phyloP scores from a whole-genome alignment of 177 flowering plant species.

The Vitis hybrid region DNA sequence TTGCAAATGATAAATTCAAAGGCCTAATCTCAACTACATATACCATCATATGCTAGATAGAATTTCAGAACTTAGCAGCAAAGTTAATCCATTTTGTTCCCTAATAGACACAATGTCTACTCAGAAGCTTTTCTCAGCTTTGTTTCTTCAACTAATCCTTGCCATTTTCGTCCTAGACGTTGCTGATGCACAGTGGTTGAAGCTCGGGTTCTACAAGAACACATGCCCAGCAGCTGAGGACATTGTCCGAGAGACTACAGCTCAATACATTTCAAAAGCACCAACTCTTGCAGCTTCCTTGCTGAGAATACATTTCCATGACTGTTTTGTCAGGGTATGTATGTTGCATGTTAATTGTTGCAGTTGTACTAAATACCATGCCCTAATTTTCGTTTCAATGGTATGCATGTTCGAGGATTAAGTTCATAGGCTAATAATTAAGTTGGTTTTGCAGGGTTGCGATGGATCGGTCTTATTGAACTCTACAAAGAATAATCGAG shows the following conservation, averaged over 20 bases:
- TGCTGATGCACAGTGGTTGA: constrained; percentile 5
- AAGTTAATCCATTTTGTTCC: too few relatives aligned
- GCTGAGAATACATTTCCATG: constrained; percentile 50
- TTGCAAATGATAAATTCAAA: too few relatives aligned
- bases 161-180: background rate
- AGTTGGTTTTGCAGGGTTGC: constrained; percentile 36
- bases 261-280: constrained; percentile 1
- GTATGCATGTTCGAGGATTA: constrained; percentile 3
- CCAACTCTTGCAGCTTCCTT: constrained; percentile 36
- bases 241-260: constrained; percentile 9
- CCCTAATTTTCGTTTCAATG: too few relatives aligned
- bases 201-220: constrained; percentile 13
- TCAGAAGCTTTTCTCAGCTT: constrained; percentile 8
- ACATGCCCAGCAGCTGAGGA: constrained; percentile 23
- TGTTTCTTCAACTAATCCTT: constrained; percentile 3
- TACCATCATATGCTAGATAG: too few relatives aligned
- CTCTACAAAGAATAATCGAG: constrained; percentile 22
- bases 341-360: background rate
- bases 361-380: too few relatives aligned
- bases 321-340: constrained; percentile 54
- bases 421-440: constrained; percentile 14
- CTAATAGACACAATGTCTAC: constrained; percentile 3
- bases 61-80: too few relatives aligned
- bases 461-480: constrained; percentile 50
- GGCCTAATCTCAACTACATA: too few relatives aligned